Evolutionary conservation across 1,284 basidiomycete species (phyloP).

Genomic region (Puccinia triticina): DNA sequence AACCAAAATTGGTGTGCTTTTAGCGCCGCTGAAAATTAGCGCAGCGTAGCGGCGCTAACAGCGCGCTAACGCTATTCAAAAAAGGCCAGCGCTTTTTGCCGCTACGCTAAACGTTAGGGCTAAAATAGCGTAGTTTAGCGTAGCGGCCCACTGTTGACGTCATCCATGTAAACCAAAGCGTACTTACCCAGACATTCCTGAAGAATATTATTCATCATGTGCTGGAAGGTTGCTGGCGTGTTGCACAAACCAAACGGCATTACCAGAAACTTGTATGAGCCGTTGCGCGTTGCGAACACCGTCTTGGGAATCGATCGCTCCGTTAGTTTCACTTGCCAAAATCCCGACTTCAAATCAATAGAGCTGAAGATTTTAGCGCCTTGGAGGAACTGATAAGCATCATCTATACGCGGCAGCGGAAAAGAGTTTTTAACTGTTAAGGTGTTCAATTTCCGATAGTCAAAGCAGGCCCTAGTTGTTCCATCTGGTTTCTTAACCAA

Average conservation of each 20-base stretch:
- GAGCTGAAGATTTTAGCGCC: background rate
- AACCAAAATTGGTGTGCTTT: too few species aligned
- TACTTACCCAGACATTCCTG: constrained; percentile 54
- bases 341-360: background rate
- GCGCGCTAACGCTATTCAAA: too few species aligned
- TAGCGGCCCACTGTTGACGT: too few species aligned
- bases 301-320: background rate
- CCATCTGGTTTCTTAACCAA: constrained; percentile 8
- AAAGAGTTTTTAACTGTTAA: constrained; percentile 1
- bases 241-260: constrained; percentile 51
- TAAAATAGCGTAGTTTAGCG: too few species aligned
- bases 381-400: background rate
- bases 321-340: background rate
- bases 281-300: background rate
- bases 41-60: too few species aligned
- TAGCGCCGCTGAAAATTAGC: too few species aligned
- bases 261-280: background rate
- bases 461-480: background rate
- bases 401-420: background rate
- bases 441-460: constrained; percentile 6
- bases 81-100: too few species aligned
- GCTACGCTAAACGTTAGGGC: too few species aligned
- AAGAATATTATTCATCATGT: constrained; percentile 45
- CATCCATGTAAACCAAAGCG: constrained; percentile 15
- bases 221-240: constrained; percentile 56